A percentile compares a stretch with the other conserved stretches of the same genome.
Conservation (phyloP, 768 basidiomycete species). For the Naganishia vishniacii region DNA sequence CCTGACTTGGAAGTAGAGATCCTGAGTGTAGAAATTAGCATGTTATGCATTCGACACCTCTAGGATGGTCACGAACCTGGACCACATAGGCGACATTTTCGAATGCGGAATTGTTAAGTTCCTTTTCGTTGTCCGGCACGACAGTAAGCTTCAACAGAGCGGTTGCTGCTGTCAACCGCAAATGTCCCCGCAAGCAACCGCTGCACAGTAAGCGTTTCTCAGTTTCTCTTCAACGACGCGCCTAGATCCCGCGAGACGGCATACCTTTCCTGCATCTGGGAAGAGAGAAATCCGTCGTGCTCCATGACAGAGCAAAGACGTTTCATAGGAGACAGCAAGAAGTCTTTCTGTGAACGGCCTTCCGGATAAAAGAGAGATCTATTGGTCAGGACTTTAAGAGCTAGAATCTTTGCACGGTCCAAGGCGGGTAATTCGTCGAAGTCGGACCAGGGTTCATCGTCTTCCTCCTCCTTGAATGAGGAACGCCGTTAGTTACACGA, state of each 20-base stretch:
- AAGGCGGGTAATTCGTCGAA: slow-evolving; percentile 59
- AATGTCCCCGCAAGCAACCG: slow-evolving; percentile 58
- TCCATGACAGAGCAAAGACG: slow-evolving; percentile 69
- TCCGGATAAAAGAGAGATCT: slow-evolving; percentile 62
- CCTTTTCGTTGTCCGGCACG: slow-evolving; percentile 55
- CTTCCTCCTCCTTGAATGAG: slow-evolving; percentile 30
- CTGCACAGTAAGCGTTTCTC: no score
- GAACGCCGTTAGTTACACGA: not conserved
- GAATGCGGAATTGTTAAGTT: slow-evolving; percentile 59
- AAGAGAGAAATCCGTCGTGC: slow-evolving; percentile 62
- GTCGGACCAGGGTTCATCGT: slow-evolving; percentile 64
- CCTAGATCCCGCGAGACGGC: slow-evolving; percentile 28
- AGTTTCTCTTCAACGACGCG: no score
- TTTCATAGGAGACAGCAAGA: slow-evolving; percentile 60
- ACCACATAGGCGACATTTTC: slow-evolving; percentile 64
- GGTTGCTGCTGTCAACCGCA: slow-evolving; percentile 75
- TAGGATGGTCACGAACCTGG: slow-evolving; percentile 57
- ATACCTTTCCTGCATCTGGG: slow-evolving; percentile 56
- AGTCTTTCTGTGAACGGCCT: slow-evolving; percentile 49
- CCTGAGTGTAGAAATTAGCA: slow-evolving; percentile 53
- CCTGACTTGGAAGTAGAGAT: slow-evolving; percentile 82
- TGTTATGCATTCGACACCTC: not conserved
- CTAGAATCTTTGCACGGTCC: slow-evolving; percentile 65
- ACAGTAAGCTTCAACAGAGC: slow-evolving; percentile 70
- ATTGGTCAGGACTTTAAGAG: slow-evolving; percentile 75